Percentiles rank a stretch among this genome's conserved stretches.
Conservation (phyloP, 768 basidiomycete genomes). For the Trametes meyenii region DNA sequence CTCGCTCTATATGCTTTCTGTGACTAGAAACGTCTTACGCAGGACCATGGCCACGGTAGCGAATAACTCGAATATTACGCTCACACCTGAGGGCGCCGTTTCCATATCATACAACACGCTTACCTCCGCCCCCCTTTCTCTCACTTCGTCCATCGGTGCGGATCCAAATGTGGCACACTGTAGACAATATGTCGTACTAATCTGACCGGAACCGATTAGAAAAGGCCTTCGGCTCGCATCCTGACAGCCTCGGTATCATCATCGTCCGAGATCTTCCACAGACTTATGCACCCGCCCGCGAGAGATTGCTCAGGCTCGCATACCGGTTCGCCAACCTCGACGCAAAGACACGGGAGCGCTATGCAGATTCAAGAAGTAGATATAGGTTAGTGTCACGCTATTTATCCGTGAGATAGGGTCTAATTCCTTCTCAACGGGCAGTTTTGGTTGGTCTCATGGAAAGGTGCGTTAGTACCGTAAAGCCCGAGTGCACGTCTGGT, state of each 20-base stretch:
- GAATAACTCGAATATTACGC: constrained; percentile 30
- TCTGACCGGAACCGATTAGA: constrained; percentile 41
- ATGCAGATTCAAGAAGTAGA: constrained; percentile 68
- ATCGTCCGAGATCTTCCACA: constrained; percentile 80
- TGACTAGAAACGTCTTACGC: background rate
- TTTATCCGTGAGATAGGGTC: background rate
- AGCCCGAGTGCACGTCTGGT: too few species aligned
- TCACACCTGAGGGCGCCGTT: constrained; percentile 55
- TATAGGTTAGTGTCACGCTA: constrained; percentile 59
- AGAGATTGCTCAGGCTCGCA: constrained; percentile 72
- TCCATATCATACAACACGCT: constrained; percentile 65
- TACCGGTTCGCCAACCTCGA: constrained; percentile 77
- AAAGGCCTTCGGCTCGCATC: constrained; percentile 80
- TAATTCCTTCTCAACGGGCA: constrained; percentile 28
- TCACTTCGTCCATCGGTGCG: constrained; percentile 64
- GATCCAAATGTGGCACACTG: too few species aligned
- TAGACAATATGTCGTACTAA: too few species aligned
- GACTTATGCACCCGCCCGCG: constrained; percentile 62
- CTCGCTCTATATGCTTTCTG: background rate
- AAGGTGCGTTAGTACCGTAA: too few species aligned
- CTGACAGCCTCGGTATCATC: constrained; percentile 78
- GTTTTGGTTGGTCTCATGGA: constrained; percentile 98
- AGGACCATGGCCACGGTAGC: constrained; percentile 21
- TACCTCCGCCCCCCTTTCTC: constrained; percentile 51
- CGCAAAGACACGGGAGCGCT: constrained; percentile 67